Percentiles rank a stretch among this genome's conserved stretches.
Evolutionary conservation across 768 basidiomycete genomes (phyloP).

Genomic region (Pisolithus orientalis): DNA sequence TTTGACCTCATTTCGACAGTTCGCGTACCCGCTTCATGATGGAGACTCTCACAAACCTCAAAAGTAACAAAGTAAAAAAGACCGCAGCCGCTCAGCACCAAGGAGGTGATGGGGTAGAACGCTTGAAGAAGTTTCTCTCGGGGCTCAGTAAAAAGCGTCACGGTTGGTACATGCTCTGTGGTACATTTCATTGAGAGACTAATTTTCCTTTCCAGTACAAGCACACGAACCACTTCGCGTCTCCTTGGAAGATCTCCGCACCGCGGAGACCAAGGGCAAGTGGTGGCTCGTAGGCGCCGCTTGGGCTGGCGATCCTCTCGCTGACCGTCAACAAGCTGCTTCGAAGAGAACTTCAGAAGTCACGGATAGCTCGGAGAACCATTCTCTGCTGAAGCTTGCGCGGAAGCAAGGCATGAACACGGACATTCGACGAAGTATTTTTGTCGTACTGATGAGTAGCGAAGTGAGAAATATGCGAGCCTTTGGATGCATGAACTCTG

Average conservation of each 20-base stretch:
- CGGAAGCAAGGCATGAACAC: constrained; percentile 98
- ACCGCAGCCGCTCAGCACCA: constrained; percentile 58
- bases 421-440: constrained; percentile 85
- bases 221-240: constrained; percentile 84
- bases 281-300: constrained; percentile 99
- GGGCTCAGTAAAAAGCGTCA: constrained; percentile 73
- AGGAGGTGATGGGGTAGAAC: constrained; percentile 68
- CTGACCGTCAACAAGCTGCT: constrained; percentile 51
- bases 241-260: constrained; percentile 76
- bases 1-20: constrained; percentile 33
- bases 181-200: neutral
- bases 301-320: constrained; percentile 88
- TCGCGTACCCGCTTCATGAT: constrained; percentile 94
- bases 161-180: constrained; percentile 33
- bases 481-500: neutral
- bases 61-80: constrained; percentile 81
- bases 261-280: constrained; percentile 82
- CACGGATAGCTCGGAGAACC: constrained; percentile 27
- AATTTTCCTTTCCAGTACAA: constrained; percentile 46
- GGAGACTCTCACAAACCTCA: constrained; percentile 86
- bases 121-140: constrained; percentile 84
- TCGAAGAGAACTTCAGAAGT: constrained; percentile 17
- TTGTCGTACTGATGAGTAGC: constrained; percentile 92
- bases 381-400: constrained; percentile 68
- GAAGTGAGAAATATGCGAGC: constrained; percentile 52